phyloP scores from a whole-genome alignment of 495 filamentous ascomycete species.

The Mytilinidion resinicola region DNA sequence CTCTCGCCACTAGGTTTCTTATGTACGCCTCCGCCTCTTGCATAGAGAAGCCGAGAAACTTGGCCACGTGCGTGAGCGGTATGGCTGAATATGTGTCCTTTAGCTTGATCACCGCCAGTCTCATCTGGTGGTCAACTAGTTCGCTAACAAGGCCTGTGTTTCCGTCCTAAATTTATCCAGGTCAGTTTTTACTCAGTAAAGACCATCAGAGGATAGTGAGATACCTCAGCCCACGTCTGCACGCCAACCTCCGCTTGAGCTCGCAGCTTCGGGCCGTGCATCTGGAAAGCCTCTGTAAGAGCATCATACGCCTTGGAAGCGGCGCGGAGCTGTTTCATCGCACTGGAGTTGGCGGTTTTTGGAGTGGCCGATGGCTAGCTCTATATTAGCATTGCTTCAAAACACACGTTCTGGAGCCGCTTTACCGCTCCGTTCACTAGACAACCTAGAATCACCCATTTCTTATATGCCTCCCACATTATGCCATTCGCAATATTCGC shows the following conservation, averaged over 20 bases:
- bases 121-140: slow-evolving; percentile 44
- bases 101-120: slow-evolving; percentile 40
- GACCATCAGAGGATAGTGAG: slow-evolving; percentile 25
- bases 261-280: slow-evolving; percentile 49
- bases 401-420: slow-evolving; percentile 1
- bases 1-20: slow-evolving; percentile 22
- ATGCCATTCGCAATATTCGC: slow-evolving; percentile 57
- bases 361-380: slow-evolving; percentile 31
- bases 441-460: slow-evolving; percentile 77
- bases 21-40: slow-evolving; percentile 26
- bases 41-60: slow-evolving; percentile 15
- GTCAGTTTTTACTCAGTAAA: no score
- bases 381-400: slow-evolving; percentile 31
- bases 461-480: slow-evolving; percentile 88
- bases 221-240: slow-evolving; percentile 54
- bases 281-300: slow-evolving; percentile 63
- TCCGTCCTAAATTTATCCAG: slow-evolving; percentile 41
- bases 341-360: slow-evolving; percentile 40
- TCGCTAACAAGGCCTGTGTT: slow-evolving; percentile 52
- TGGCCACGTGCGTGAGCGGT: slow-evolving; percentile 29
- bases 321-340: slow-evolving; percentile 52
- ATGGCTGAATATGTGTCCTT: slow-evolving; percentile 34
- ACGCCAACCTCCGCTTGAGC: slow-evolving; percentile 52
- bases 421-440: slow-evolving; percentile 62
- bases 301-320: slow-evolving; percentile 64